A percentile compares a stretch with the other conserved stretches of the same genome.
These are phyloP conservation scores for Rhizopogon rudus DNA, from an alignment of 768 basidiomycete genomes.

Conservation along the genomic window DNA sequence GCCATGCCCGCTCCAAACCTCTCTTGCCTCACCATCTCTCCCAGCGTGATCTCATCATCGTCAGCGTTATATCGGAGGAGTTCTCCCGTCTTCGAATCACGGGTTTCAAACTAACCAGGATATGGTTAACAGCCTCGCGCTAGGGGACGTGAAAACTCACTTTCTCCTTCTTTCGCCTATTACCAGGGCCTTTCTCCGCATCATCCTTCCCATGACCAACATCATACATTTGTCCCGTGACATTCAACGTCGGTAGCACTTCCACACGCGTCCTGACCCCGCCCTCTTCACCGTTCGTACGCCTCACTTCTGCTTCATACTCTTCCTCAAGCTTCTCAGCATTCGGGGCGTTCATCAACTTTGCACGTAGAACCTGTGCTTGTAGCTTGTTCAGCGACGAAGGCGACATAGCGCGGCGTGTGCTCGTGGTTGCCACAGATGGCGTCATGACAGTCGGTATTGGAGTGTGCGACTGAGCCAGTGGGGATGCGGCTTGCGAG, in stretches of 20 bases:
- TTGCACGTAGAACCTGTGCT: constrained; percentile 88
- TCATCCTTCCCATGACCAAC: constrained; percentile 77
- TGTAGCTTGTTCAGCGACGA: constrained; percentile 89
- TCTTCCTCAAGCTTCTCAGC: constrained; percentile 76
- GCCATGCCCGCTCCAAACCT: too few species aligned
- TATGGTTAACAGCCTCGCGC: background rate
- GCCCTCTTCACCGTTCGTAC: constrained; percentile 39
- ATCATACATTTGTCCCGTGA: constrained; percentile 81
- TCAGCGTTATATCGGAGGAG: constrained; percentile 86
- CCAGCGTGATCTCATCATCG: constrained; percentile 81
- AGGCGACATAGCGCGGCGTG: constrained; percentile 53
- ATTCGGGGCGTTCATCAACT: constrained; percentile 75
- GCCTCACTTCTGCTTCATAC: constrained; percentile 69
- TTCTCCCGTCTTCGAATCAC: constrained; percentile 87
- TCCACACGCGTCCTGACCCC: constrained; percentile 61
- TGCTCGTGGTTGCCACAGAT: constrained; percentile 28
- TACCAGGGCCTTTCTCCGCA: constrained; percentile 48
- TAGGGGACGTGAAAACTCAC: constrained; percentile 25
- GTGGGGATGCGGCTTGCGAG: constrained; percentile 55
- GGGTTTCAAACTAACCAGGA: constrained; percentile 67
- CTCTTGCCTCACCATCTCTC: too few species aligned
- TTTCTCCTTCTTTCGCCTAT: constrained; percentile 76
- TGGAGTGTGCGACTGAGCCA: constrained; percentile 68
- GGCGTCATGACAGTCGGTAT: constrained; percentile 92
- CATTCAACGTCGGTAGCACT: constrained; percentile 87